Conservation (phyloP, 2,329 filamentous ascomycete species). For the Achaetomium macrosporum region DNA sequence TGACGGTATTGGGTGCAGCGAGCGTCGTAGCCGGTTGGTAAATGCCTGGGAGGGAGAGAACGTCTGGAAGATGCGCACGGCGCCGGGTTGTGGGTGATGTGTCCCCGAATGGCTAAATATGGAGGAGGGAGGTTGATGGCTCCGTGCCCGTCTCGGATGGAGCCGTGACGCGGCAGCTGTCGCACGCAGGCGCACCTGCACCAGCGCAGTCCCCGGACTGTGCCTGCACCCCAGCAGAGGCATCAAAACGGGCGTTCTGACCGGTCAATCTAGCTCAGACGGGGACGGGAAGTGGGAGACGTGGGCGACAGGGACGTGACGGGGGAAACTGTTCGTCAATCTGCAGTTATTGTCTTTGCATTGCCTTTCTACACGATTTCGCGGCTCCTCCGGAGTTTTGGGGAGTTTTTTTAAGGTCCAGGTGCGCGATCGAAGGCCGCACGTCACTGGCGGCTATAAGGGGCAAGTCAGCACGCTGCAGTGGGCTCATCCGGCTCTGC, state of each 20-base stretch:
- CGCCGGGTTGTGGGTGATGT: slow-evolving; percentile 29
- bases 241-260: slow-evolving; percentile 12
- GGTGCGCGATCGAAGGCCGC: not conserved
- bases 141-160: slow-evolving; percentile 23
- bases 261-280: not conserved
- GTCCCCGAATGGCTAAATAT: slow-evolving; percentile 28
- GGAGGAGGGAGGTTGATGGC: slow-evolving; percentile 16
- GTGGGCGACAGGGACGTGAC: not conserved
- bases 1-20: slow-evolving; percentile 14
- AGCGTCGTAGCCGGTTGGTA: slow-evolving; percentile 19
- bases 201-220: slow-evolving; percentile 11
- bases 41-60: slow-evolving; percentile 24
- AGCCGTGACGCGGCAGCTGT: slow-evolving; percentile 18
- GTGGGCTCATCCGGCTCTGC: slow-evolving; percentile 1
- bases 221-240: slow-evolving; percentile 18
- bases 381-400: not conserved
- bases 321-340: not conserved
- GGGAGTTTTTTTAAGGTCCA: not conserved
- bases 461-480: not conserved
- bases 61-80: slow-evolving; percentile 28
- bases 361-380: not conserved
- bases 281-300: not conserved
- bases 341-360: not conserved
- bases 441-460: slow-evolving; percentile 1
- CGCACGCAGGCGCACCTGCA: slow-evolving; percentile 16